phyloP scores from a whole-genome alignment of 768 basidiomycete species.

The Dioszegia hungarica region DNA sequence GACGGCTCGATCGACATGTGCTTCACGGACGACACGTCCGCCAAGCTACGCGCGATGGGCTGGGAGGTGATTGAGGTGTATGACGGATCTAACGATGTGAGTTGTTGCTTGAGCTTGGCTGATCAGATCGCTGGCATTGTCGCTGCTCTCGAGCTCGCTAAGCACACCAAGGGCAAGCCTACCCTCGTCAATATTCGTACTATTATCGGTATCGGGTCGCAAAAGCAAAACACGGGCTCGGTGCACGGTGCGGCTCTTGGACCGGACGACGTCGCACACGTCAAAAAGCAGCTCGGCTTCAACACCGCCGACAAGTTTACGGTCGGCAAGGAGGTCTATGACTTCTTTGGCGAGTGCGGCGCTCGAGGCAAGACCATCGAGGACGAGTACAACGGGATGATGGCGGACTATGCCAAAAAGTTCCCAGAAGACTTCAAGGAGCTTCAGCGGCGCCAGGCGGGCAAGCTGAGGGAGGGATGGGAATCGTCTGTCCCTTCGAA shows the following conservation, averaged over 20 bases:
- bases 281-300: constrained; percentile 45
- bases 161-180: constrained; percentile 42
- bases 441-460: constrained; percentile 27
- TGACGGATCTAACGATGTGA: constrained; percentile 44
- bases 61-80: constrained; percentile 47
- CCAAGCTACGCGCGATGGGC: constrained; percentile 37
- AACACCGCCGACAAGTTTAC: constrained; percentile 37
- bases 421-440: constrained; percentile 32
- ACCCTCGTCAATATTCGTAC: constrained; percentile 44
- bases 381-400: constrained; percentile 34
- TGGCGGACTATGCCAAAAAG: constrained; percentile 24
- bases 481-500: constrained; percentile 34
- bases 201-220: constrained; percentile 45
- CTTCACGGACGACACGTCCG: constrained; percentile 48
- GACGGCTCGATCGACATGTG: constrained; percentile 45
- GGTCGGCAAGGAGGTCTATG: constrained; percentile 36
- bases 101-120: constrained; percentile 3
- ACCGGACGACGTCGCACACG: constrained; percentile 41
- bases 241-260: constrained; percentile 47
- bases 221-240: constrained; percentile 33
- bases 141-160: constrained; percentile 39
- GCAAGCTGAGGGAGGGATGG: constrained; percentile 37
- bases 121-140: constrained; percentile 40
- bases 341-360: constrained; percentile 39
- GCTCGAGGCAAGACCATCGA: constrained; percentile 32